Evolutionary conservation across 768 basidiomycete genomes (phyloP), one percentile per base, ranked within the genome.

Genomic region (Russula vinacea): DNA sequence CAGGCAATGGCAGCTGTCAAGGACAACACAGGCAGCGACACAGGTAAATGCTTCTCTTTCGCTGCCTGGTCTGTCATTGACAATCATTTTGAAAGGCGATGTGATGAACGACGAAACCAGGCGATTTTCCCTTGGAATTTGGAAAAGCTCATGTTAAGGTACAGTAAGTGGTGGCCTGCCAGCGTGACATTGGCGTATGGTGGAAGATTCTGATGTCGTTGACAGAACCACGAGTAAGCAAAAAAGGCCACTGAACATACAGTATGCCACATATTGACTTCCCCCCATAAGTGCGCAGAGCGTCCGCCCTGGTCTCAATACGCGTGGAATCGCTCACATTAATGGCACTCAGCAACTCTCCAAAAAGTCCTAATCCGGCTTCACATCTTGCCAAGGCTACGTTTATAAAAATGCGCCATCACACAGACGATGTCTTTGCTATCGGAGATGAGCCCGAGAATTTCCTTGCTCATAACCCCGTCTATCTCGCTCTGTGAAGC

Each of bases 211-310:
- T 60, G 39, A 60, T 24, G 0, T 24, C 51, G 10, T 45, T 39
- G 24, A 50, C 54, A 60, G 58, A 51, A 24, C 4, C 32, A 19
- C 17, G 24, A 63, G 62, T 55, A 64, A 22, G 58, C 45, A 29
- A 33, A 52, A 39, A n/a, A 29, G 16, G 16, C 24, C 39, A 32
- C 37, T 33, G 58, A 2, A 7, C 14, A n/a, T n/a, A n/a, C n/a
- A n/a, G 16, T 2, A 33, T 32, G n/a, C 33, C 42, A 14, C 1
- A 29, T 37, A 60, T 64, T 60, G 53, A 55, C 53, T 8, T 13
- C 13, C 33, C 17, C 29, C 47, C 26, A 55, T 19, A 44, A 49
- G 58, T 32, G n/a, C 7, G 13, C 52, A 26, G n/a, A 49, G 53
- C 24, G 14, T 24, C 39, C 29, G 5, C 22, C 22, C 40, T 13